Evolutionary conservation across 441 rosid genomes (phyloP).

Genomic region (Omphalea diandra): DNA sequence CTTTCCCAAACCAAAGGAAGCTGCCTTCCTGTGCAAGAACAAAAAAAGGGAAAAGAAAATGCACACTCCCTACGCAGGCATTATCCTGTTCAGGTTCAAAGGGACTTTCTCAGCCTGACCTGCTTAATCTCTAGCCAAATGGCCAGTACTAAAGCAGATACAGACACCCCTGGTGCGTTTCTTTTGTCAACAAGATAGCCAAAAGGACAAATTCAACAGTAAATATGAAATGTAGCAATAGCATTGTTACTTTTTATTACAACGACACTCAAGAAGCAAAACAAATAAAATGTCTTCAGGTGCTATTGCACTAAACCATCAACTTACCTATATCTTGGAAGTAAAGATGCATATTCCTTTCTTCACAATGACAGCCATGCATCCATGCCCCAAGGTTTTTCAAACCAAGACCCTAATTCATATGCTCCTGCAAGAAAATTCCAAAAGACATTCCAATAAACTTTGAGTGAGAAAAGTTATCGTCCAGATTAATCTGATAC

Average conservation of each 20-base stretch:
- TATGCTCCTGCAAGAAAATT: slow-evolving; percentile 31
- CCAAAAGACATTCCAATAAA: neutral
- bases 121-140: slow-evolving; percentile 32
- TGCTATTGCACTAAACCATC: slow-evolving; percentile 31
- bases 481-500: slow-evolving; percentile 6
- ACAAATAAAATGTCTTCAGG: slow-evolving; percentile 30
- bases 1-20: slow-evolving; percentile 31
- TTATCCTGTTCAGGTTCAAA: slow-evolving; percentile 99
- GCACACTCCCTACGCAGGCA: slow-evolving; percentile 99
- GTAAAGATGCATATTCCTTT: slow-evolving; percentile 21
- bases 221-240: slow-evolving; percentile 10
- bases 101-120: slow-evolving; percentile 99
- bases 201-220: neutral
- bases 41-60: slow-evolving; percentile 33
- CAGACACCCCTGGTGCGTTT: slow-evolving; percentile 99
- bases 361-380: slow-evolving; percentile 25
- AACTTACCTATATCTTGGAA: slow-evolving; percentile 50
- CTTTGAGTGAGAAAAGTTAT: neutral
- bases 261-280: slow-evolving; percentile 17
- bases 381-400: slow-evolving; percentile 15
- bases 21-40: slow-evolving; percentile 56
- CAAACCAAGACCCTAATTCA: slow-evolving; percentile 15
- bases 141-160: slow-evolving; percentile 39
- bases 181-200: slow-evolving; percentile 45
- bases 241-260: slow-evolving; percentile 32